Evolutionary conservation across 2,329 filamentous ascomycete genomes (phyloP).

Genomic region (Coniella vitis): DNA sequence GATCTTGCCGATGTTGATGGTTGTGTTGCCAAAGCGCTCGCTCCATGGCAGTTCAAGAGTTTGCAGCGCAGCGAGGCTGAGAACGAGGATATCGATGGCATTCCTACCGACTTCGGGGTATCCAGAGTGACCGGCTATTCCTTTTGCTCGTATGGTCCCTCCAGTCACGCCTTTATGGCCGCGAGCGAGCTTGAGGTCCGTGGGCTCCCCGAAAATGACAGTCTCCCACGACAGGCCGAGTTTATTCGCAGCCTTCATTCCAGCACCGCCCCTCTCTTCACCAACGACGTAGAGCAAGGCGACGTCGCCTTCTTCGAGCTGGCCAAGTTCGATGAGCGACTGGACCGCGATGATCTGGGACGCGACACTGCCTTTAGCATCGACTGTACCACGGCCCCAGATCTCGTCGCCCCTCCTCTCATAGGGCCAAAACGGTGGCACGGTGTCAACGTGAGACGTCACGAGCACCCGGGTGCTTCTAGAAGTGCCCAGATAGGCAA

Average conservation of each 20-base stretch:
- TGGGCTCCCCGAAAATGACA: conserved; percentile 88
- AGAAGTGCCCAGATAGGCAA: conserved; percentile 55
- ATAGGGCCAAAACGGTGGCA: conserved; percentile 68
- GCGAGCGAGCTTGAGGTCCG: conserved; percentile 78
- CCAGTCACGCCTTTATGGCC: conserved; percentile 83
- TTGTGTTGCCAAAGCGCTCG: conserved; percentile 77
- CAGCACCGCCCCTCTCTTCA: conserved; percentile 74
- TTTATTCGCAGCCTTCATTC: conserved; percentile 58
- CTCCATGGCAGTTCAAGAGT: conserved; percentile 67
- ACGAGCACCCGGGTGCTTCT: conserved; percentile 50
- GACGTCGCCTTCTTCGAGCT: conserved; percentile 37
- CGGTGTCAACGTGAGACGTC: conserved; percentile 75
- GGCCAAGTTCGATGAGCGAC: conserved; percentile 36
- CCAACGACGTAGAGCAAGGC: conserved; percentile 67
- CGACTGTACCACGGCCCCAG: conserved; percentile 67
- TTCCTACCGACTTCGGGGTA: conserved; percentile 86
- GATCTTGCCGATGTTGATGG: conserved; percentile 76
- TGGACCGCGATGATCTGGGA: conserved; percentile 65
- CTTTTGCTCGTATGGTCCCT: conserved; percentile 60
- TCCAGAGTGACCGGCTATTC: conserved; percentile 77
- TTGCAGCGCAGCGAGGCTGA: conserved; percentile 59
- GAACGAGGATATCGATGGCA: conserved; percentile 74
- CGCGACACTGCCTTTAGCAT: conserved; percentile 63
- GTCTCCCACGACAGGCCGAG: conserved; percentile 43
- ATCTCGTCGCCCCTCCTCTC: conserved; percentile 51